These are phyloP conservation scores for Saccharomycopsis guyanensis DNA, from an alignment of 805 yeast species.

Conservation along the genomic window DNA sequence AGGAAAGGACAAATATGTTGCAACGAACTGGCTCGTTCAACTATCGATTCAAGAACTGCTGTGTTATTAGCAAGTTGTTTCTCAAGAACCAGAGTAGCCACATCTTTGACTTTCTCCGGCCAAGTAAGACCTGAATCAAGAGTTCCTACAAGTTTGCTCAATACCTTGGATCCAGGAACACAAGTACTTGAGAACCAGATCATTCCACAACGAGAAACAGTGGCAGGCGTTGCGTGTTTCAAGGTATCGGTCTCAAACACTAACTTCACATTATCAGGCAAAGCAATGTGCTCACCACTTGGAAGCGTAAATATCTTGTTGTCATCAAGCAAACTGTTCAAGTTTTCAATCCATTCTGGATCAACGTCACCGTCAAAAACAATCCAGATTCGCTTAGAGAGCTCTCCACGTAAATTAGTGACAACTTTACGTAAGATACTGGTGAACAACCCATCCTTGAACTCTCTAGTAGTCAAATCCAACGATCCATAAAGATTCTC, in stretches of 20 bases:
- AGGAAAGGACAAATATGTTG: slow-evolving; percentile 49
- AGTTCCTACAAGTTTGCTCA: neutral
- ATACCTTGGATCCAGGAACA: slow-evolving; percentile 21
- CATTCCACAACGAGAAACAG: slow-evolving; percentile 89
- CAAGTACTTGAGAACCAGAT: slow-evolving; percentile 51
- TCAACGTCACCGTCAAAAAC: slow-evolving; percentile 90
- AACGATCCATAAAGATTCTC: slow-evolving; percentile 59
- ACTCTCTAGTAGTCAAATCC: slow-evolving; percentile 75
- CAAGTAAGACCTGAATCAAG: neutral
- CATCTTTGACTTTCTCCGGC: neutral
- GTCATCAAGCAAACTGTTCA: slow-evolving; percentile 88
- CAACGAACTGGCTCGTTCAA: slow-evolving; percentile 26
- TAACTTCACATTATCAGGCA: slow-evolving; percentile 57
- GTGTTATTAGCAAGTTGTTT: neutral
- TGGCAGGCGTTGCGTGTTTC: slow-evolving; percentile 75
- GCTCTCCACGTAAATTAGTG: slow-evolving; percentile 51
- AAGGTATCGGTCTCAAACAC: slow-evolving; percentile 72
- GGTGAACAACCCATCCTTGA: slow-evolving; percentile 86
- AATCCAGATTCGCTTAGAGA: slow-evolving; percentile 55
- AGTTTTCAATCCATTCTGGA: slow-evolving; percentile 87
- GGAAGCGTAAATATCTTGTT: slow-evolving; percentile 76
- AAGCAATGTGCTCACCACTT: slow-evolving; percentile 73
- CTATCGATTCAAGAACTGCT: slow-evolving; percentile 22
- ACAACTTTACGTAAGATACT: slow-evolving; percentile 49
- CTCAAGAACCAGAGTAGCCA: neutral